These are phyloP conservation scores for Mollisiaceae sp. DNA, from an alignment of 2,329 filamentous ascomycete species.

Conservation along the genomic window DNA sequence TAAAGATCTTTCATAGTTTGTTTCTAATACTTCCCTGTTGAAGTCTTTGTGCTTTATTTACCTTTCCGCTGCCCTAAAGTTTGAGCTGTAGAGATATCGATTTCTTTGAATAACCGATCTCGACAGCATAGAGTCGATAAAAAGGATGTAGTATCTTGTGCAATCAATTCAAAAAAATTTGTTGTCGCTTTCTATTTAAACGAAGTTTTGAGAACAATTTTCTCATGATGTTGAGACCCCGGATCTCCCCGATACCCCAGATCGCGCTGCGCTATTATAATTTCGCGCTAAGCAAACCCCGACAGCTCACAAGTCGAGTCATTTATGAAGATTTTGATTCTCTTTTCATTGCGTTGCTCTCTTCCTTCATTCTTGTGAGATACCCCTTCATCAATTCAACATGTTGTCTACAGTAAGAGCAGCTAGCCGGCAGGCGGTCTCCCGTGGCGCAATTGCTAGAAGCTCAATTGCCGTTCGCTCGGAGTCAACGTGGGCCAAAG, in stretches of 20 bases:
- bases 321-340: not conserved
- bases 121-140: too few species aligned
- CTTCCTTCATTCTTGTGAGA: slow-evolving; percentile 6
- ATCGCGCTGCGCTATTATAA: not conserved
- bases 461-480: slow-evolving; percentile 36
- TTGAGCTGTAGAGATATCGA: too few species aligned
- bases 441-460: slow-evolving; percentile 35
- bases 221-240: not conserved
- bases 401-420: slow-evolving; percentile 64
- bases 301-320: slow-evolving; percentile 8
- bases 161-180: not conserved
- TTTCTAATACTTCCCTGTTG: not conserved
- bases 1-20: not conserved
- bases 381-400: slow-evolving; percentile 36
- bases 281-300: slow-evolving; percentile 1
- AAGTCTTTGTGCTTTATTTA: too few species aligned
- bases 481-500: slow-evolving; percentile 83
- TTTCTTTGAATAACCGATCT: too few species aligned
- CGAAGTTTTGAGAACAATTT: not conserved
- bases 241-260: slow-evolving; percentile 8
- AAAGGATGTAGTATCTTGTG: not conserved
- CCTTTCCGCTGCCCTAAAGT: too few species aligned
- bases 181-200: not conserved
- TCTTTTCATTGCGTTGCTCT: not conserved
- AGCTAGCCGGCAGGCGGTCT: slow-evolving; percentile 54